Base-by-base conservation (phyloP, 768 basidiomycete species). In the Mycena alexandri region DNA sequence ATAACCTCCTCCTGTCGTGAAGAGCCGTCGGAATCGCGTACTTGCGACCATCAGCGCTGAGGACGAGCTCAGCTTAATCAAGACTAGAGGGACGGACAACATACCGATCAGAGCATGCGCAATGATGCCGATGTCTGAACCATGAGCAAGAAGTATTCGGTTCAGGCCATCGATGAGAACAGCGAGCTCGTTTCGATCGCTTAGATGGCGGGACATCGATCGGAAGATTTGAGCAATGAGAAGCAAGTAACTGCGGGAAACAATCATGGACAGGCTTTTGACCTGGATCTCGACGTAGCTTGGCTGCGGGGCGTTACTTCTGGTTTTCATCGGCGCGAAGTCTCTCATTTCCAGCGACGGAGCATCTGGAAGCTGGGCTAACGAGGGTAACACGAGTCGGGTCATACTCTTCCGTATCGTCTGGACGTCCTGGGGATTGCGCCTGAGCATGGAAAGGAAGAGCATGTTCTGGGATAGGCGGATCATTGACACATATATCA, bases 111-210 rank as follows among this genome's bases (percentile, higher is more conserved):
- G 79, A 9, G 88, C 84, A 67, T 93, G 92, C 42, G 85, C 83
- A n/a, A 94, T 87, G 58, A 93, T 87, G n/a, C 89, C 90, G 50
- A 91, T 85, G 71, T 93, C 93, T 71, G 89, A 84, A 5, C 90
- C 89, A 77, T 93, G 92, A 3, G 78, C 79, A 34, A 92, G 78
- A 19, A 94, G 78, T 47, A 91, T 89, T 7, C 86, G 85, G 75
- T 92, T 93, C 21, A 93, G 73, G 4, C 91, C 90, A 74, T 93
- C 91, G 21, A 93, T 77, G 13, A 92, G 81, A 24, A 88, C 72
- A 0, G 86, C 86, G 17, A 94, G 80, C 71, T 94, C 93, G 52
- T 83, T 84, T 14, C 89, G 83, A 67, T 92, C 91, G 69, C 85
- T 92, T 60, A 91, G 79, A 78, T 92, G 90, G 16, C 91, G 79